phyloP scores from a whole-genome alignment of 2,329 filamentous ascomycete species.

The Arthrobotrys sphaeroides region DNA sequence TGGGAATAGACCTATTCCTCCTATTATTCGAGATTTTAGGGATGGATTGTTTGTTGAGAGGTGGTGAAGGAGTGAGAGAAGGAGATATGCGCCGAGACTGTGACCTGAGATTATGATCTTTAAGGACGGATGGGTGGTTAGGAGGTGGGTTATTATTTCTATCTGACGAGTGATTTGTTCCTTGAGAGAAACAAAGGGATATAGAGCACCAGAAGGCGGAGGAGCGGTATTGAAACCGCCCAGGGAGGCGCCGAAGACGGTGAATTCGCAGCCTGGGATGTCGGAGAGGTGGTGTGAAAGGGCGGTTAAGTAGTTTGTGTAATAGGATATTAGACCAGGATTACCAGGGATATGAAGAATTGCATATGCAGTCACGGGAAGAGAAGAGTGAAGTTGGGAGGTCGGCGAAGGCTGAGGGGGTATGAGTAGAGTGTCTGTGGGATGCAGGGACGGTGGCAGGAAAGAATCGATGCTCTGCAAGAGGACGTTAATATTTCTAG shows the following conservation, averaged over 20 bases:
- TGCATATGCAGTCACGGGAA: slow-evolving; percentile 61
- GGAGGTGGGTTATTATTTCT: slow-evolving; percentile 30
- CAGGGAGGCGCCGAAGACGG: slow-evolving; percentile 37
- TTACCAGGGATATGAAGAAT: slow-evolving; percentile 80
- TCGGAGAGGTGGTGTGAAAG: slow-evolving; percentile 62
- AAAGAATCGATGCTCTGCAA: slow-evolving; percentile 27
- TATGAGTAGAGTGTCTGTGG: slow-evolving; percentile 35
- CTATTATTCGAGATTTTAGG: slow-evolving; percentile 60
- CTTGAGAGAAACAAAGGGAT: slow-evolving; percentile 16
- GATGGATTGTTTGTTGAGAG: slow-evolving; percentile 1
- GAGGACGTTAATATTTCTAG: not conserved
- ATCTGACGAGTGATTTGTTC: slow-evolving; percentile 40
- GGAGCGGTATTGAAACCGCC: slow-evolving; percentile 38
- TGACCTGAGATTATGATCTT: slow-evolving; percentile 72
- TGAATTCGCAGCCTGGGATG: slow-evolving; percentile 34
- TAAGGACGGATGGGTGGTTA: slow-evolving; percentile 23
- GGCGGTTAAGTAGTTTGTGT: slow-evolving; percentile 71
- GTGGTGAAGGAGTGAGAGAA: slow-evolving; percentile 71
- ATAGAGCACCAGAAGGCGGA: not conserved
- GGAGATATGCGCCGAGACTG: slow-evolving; percentile 77
- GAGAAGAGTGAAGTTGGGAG: slow-evolving; percentile 25
- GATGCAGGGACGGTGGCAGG: slow-evolving; percentile 9
- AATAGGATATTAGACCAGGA: slow-evolving; percentile 79
- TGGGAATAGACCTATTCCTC: slow-evolving; percentile 75
- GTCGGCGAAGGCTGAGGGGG: slow-evolving; percentile 41